Conservation (phyloP, 1,284 basidiomycete genomes). For the Malassezia japonica region DNA sequence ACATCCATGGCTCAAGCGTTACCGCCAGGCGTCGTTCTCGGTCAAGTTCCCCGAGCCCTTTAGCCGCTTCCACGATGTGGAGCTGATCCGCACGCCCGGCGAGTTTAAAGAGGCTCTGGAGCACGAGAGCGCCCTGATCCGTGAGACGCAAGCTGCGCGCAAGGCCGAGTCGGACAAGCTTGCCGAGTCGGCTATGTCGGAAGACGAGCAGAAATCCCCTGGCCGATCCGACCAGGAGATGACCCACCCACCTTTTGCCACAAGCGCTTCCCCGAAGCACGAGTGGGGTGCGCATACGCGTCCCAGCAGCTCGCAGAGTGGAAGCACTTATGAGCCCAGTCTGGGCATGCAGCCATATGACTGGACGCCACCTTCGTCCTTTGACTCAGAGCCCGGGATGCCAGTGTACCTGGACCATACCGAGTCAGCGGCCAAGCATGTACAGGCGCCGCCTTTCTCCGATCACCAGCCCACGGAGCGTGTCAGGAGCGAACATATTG, state of each 20-base stretch:
- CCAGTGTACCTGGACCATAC: background rate
- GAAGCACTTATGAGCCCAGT: background rate
- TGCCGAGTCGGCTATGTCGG: too few relatives aligned
- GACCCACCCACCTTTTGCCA: too few relatives aligned
- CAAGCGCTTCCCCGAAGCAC: background rate
- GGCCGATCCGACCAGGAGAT: too few relatives aligned
- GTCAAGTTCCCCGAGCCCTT: conserved; percentile 27
- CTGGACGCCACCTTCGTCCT: conserved; percentile 5
- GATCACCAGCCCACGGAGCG: too few relatives aligned
- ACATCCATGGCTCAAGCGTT: conserved; percentile 44
- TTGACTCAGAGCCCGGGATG: background rate
- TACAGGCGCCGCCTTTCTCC: too few relatives aligned
- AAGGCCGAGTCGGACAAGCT: too few relatives aligned
- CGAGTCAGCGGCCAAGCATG: too few relatives aligned
- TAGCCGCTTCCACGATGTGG: conserved; percentile 37
- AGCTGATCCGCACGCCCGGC: conserved; percentile 33
- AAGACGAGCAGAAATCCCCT: too few relatives aligned
- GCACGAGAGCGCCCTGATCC: conserved; percentile 17
- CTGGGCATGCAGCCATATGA: background rate
- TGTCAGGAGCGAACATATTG: too few relatives aligned
- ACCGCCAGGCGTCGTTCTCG: conserved; percentile 33
- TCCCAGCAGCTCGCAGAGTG: background rate
- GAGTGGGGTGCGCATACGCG: background rate
- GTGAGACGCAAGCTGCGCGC: background rate
- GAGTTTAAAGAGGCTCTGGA: conserved; percentile 40